Percentiles rank a stretch among this genome's conserved stretches.
phyloP scores from a whole-genome alignment of 495 filamentous ascomycete species.

The Penicillium antarcticum region DNA sequence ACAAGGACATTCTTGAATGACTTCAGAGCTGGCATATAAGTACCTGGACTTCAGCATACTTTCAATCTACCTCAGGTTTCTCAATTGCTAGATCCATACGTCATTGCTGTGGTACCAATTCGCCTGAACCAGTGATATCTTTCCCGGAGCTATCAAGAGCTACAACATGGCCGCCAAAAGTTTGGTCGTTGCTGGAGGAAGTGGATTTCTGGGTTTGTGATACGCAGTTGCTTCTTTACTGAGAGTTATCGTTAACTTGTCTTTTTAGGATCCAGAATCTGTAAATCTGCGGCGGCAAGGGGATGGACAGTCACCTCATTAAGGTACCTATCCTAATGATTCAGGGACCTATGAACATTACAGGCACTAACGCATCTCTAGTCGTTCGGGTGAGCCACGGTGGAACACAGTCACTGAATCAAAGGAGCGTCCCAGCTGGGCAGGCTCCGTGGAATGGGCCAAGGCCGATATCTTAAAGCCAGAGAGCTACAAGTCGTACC shows the following conservation, averaged over 20 bases:
- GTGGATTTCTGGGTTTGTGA: conserved; percentile 76
- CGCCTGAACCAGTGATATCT: conserved; percentile 39
- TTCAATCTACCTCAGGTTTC: no score
- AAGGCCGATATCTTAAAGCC: conserved; percentile 84
- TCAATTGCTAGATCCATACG: neutral
- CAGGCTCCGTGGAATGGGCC: conserved; percentile 77
- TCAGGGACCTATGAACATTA: neutral
- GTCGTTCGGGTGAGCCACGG: conserved; percentile 82
- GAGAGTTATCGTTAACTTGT: conserved; percentile 7
- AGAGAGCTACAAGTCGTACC: conserved; percentile 65
- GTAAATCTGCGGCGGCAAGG: conserved; percentile 74
- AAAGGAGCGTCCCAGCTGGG: conserved; percentile 70
- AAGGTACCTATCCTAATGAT: conserved; percentile 51
- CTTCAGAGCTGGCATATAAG: no score
- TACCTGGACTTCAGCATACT: no score
- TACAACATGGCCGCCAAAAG: conserved; percentile 54
- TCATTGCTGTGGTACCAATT: neutral
- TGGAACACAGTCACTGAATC: conserved; percentile 81
- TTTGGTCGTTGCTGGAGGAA: conserved; percentile 88
- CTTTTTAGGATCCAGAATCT: conserved; percentile 73
- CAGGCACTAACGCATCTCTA: conserved; percentile 24
- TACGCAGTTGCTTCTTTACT: neutral
- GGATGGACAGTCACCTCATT: conserved; percentile 89
- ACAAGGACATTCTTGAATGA: neutral
- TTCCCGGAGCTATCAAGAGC: conserved; percentile 14